phyloP scores from a whole-genome alignment of 169 alveolate genomes.

The Cryptosporidium sp. region DNA sequence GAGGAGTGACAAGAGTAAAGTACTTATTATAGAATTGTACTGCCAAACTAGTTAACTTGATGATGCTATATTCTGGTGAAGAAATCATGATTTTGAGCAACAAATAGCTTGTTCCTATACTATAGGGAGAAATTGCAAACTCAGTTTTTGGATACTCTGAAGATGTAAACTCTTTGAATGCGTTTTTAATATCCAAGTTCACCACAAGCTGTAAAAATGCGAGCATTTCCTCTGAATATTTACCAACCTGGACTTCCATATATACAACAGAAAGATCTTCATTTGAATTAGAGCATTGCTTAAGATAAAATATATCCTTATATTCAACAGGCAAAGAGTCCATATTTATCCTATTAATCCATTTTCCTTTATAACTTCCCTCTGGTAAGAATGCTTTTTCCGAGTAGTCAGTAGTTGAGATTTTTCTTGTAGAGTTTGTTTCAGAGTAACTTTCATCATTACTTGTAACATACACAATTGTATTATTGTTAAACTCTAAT shows the following conservation, averaged over 20 bases:
- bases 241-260: slow-evolving; percentile 13
- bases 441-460: not conserved
- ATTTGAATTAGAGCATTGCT: slow-evolving; percentile 24
- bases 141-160: slow-evolving; percentile 37
- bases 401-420: not conserved
- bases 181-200: not conserved
- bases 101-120: slow-evolving; percentile 20
- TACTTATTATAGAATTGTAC: slow-evolving; percentile 41
- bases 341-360: slow-evolving; percentile 32
- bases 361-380: slow-evolving; percentile 31
- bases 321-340: slow-evolving; percentile 16
- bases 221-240: slow-evolving; percentile 19
- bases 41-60: slow-evolving; percentile 17
- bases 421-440: not conserved
- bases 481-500: not conserved
- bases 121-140: not conserved
- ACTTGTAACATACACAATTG: not conserved
- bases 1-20: slow-evolving; percentile 29
- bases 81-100: slow-evolving; percentile 20
- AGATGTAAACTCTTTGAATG: slow-evolving; percentile 13
- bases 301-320: slow-evolving; percentile 4
- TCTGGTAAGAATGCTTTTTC: slow-evolving; percentile 33
- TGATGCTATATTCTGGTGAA: slow-evolving; percentile 17
- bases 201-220: slow-evolving; percentile 19
- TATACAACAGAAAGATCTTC: slow-evolving; percentile 22